Evolutionary conservation across 805 yeast genomes (phyloP).

Genomic region (Candida mattraensis): DNA sequence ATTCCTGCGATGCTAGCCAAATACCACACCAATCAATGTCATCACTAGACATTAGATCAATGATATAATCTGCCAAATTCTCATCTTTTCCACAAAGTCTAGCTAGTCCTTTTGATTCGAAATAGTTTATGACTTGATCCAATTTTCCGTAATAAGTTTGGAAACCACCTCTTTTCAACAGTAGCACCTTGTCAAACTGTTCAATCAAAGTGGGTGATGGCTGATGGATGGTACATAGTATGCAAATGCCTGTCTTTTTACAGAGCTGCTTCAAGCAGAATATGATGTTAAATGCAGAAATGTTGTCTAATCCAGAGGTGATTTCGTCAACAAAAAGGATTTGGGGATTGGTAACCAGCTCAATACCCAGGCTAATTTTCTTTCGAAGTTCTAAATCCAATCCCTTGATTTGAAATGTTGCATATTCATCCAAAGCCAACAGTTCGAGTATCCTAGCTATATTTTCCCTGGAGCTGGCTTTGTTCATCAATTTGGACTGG

Average conservation of each 20-base stretch:
- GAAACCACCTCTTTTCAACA: conserved; percentile 50
- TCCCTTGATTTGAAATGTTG: conserved; percentile 46
- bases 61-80: conserved; percentile 45
- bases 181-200: conserved; percentile 46
- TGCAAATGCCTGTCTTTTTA: conserved; percentile 46
- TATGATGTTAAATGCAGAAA: conserved; percentile 52
- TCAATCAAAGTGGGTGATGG: conserved; percentile 52
- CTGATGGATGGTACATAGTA: conserved; percentile 57
- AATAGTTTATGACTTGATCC: conserved; percentile 37
- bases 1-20: conserved; percentile 31
- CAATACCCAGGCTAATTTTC: conserved; percentile 46
- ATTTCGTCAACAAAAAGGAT: conserved; percentile 51
- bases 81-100: conserved; percentile 39
- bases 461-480: too few relatives aligned
- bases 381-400: conserved; percentile 43
- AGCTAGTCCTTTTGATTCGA: conserved; percentile 34
- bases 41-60: conserved; percentile 47
- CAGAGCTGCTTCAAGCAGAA: conserved; percentile 45
- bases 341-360: conserved; percentile 47
- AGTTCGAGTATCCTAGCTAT: too few relatives aligned
- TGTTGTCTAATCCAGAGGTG: conserved; percentile 53
- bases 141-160: conserved; percentile 45
- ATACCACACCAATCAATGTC: conserved; percentile 35
- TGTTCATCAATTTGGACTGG: conserved; percentile 5
- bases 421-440: too few relatives aligned